Base-by-base conservation (phyloP, 805 yeast genomes). In the Jamesozyma jinghongensis region DNA sequence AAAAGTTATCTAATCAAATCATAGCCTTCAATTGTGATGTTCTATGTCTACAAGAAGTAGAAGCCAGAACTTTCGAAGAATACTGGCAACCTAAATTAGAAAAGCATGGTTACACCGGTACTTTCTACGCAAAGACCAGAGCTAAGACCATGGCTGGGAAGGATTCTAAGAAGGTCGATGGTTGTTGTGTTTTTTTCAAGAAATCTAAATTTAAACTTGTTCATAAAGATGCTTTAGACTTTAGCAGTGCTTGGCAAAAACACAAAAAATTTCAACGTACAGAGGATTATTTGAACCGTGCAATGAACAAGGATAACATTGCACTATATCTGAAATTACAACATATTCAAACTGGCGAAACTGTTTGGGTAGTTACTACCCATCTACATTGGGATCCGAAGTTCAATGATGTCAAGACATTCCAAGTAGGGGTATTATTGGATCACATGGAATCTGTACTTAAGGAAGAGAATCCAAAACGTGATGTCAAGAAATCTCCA, bases 301-400 rank as follows among this genome's bases (percentile, higher is more conserved):
- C 94, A 51, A 86, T 88, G 84, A 85, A 86, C 60, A 87, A 88
- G 62, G 99, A 92, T 64, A 86, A 92, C 54, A 78, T 92, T 54
- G 97, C 96, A 6, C 68, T 85, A 38, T 75, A 86, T 37, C 68
- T 83, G 13, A 74, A 79, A 41, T 73, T 92, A 49, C 86, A 85
- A 57, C 92, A 84, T 54, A 61, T 69, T 27, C 73, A 72, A 40
- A 75, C 88, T 5, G 86, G 88, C 14, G 83, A 81, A 57, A 73
- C 74, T 47, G 64, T 90, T 30, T 70, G 85, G 50, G 69, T 86
- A 29, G 87, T 84, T 3, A 90, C 87, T 54, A 90, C 97, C 0
- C 99, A 92, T 70, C 75, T 92, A 61, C 97, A 90, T 62, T 92
- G 98, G 97, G 97, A 92, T 67, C 98, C 98, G 3, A 85, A 84